Evolutionary conservation across 1,284 basidiomycete species (phyloP).

Genomic region (Mycena sp.): DNA sequence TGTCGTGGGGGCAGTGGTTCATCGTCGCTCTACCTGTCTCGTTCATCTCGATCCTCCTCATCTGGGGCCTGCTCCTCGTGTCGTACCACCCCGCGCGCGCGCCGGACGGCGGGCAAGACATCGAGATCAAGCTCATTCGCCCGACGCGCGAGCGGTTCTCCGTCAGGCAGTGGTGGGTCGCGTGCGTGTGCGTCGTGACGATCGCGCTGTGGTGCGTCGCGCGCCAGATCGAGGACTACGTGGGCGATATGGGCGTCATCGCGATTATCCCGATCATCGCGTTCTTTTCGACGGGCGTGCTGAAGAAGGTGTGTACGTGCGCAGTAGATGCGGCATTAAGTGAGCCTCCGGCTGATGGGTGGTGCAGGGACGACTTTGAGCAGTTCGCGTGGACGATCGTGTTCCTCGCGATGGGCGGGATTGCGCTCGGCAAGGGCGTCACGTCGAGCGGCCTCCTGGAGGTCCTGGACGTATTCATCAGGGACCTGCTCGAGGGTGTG

Average conservation of each 20-base stretch:
- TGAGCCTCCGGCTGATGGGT: background rate
- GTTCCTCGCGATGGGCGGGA: conserved; percentile 98
- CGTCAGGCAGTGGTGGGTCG: conserved; percentile 91
- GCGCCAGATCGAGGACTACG: conserved; percentile 77
- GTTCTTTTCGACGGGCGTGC: conserved; percentile 94
- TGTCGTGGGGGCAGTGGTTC: conserved; percentile 97
- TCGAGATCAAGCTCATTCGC: conserved; percentile 86
- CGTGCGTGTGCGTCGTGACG: conserved; percentile 85
- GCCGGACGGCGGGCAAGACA: conserved; percentile 80
- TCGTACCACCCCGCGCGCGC: conserved; percentile 80
- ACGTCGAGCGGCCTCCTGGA: conserved; percentile 89
- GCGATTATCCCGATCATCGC: conserved; percentile 94
- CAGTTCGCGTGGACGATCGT: conserved; percentile 96
- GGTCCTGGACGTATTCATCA: conserved; percentile 78
- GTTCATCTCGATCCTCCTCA: conserved; percentile 83
- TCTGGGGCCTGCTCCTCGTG: conserved; percentile 91
- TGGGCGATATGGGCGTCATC: conserved; percentile 99
- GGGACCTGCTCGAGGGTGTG: conserved; percentile 75
- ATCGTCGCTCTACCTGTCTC: conserved; percentile 94
- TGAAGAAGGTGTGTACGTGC: conserved; percentile 81
- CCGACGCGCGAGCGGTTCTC: conserved; percentile 86
- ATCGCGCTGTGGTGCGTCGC: conserved; percentile 94
- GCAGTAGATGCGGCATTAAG: background rate
- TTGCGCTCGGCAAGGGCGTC: conserved; percentile 95
- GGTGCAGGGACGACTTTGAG: conserved; percentile 88